phyloP scores from a whole-genome alignment of 108 stramenopile genomes.

The Cyclotella cryptica region DNA sequence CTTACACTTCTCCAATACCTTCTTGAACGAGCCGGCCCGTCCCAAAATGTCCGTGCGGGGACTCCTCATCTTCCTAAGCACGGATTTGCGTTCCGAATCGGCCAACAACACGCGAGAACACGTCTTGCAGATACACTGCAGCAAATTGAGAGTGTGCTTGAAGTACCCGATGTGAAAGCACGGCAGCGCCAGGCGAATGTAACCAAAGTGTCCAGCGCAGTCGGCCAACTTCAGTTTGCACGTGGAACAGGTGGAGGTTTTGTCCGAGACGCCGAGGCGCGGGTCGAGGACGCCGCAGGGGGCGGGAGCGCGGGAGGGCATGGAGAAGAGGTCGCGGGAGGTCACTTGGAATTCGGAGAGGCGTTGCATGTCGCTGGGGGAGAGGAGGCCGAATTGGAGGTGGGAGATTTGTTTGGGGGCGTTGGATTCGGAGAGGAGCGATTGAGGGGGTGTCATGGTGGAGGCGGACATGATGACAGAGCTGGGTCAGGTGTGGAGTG shows the following conservation, averaged over 20 bases:
- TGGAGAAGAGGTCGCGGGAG: conserved; percentile 93
- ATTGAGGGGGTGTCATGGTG: conserved; percentile 22
- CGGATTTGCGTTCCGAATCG: conserved; percentile 66
- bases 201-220: conserved; percentile 97
- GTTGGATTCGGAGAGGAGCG: conserved; percentile 62
- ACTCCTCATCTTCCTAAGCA: conserved; percentile 82
- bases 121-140: conserved; percentile 98
- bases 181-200: conserved; percentile 94
- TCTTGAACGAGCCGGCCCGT: conserved; percentile 78
- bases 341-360: conserved; percentile 93
- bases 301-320: conserved; percentile 92
- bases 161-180: conserved; percentile 99
- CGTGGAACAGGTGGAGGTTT: conserved; percentile 87
- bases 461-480: conserved; percentile 7
- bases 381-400: conserved; percentile 96
- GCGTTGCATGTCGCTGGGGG: conserved; percentile 91
- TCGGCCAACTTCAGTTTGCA: conserved; percentile 93
- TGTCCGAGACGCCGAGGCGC: conserved; percentile 95
- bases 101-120: conserved; percentile 92
- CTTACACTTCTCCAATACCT: conserved; percentile 94
- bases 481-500: too few relatives aligned
- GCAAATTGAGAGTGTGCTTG: conserved; percentile 89
- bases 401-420: conserved; percentile 94
- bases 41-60: conserved; percentile 84
- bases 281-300: conserved; percentile 92